Evolutionary conservation across 2,329 filamentous ascomycete species (phyloP).

Genomic region (Neofusicoccum umdonicola): DNA sequence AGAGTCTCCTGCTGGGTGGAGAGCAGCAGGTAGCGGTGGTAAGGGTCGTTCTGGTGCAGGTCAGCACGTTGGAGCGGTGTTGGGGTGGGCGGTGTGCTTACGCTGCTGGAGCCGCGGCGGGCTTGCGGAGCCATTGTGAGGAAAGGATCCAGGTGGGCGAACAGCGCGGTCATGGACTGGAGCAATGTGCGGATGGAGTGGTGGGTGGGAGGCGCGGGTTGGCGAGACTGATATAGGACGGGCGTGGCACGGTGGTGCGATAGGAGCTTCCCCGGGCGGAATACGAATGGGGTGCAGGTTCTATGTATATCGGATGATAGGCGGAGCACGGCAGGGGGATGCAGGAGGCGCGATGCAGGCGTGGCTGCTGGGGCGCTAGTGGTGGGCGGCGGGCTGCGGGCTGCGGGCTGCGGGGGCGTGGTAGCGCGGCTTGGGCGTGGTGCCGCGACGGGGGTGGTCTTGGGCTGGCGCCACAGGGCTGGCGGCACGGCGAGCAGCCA

Average conservation of each 20-base stretch:
- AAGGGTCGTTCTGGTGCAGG: slow-evolving; percentile 26
- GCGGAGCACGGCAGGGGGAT: neutral
- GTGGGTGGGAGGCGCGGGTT: neutral
- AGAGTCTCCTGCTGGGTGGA: slow-evolving; percentile 41
- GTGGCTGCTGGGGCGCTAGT: slow-evolving; percentile 1
- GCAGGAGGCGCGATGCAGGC: neutral
- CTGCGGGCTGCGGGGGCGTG: neutral
- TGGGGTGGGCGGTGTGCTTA: neutral
- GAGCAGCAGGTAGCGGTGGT: slow-evolving; percentile 41
- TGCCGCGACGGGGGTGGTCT: neutral
- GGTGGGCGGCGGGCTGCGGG: neutral
- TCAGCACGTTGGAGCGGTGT: neutral
- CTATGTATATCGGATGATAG: slow-evolving; percentile 13
- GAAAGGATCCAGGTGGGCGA: neutral
- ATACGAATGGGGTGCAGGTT: neutral
- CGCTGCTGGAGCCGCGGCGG: slow-evolving; percentile 2
- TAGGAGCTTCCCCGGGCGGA: neutral
- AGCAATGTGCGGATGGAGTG: neutral
- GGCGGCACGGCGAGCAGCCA: slow-evolving; percentile 31
- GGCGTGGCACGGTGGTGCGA: neutral
- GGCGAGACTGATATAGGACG: neutral
- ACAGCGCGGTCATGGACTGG: slow-evolving; percentile 3
- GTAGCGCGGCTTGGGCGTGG: neutral
- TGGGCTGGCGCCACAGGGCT: slow-evolving; percentile 57
- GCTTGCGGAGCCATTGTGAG: slow-evolving; percentile 10